Evolutionary conservation across 1,284 basidiomycete genomes (phyloP), one percentile per base, ranked within the genome.

Genomic region (Ustilago esculenta): DNA sequence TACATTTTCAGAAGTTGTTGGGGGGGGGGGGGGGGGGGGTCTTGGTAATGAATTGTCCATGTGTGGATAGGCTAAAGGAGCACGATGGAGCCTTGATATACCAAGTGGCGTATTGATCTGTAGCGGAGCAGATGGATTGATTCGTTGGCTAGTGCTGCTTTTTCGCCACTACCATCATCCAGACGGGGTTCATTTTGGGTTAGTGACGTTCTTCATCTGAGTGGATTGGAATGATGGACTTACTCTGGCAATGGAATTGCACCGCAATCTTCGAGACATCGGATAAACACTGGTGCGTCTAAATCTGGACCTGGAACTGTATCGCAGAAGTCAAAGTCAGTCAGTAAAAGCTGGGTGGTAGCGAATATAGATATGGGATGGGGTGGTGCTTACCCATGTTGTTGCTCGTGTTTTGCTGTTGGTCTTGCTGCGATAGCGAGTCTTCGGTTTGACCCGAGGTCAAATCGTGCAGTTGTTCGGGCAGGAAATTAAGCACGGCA

Each of bases 51-150:
- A n/a, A n/a, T n/a, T n/a, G n/a, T n/a, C 27, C 2, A 20, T 20
- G 6, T 34, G 18, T 34, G 35, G 32, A n/a, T 24, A n/a, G 27
- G 41, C 36, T 60, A 80, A 9, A 80, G 44, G 23, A 80, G 36
- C 5, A 75, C 77, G 11, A 80, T 60, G 4, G 51, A 41, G 7
- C 63, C 63, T 36, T 68, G 63, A 27, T 72, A 61, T 14, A 81
- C 63, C 21, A 81, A 43, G 15, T 60, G 60, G 7, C 71, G 63
- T 9, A 81, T 51, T 4, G 66, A 64, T 10, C 70, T 60, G 34
- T 79, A 81, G 11, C 73, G 60, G n/a, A 81, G 42, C 4, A 81
- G 45, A 30, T 81, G 79, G 11, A 80, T 65, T 8, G 65, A 68
- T 1, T 73, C 75, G 17, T 54, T 42, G 18, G 37, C 35, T 6